Base-by-base conservation (phyloP, 371 early-diverging fungal species). In the Mucor circinelloides region DNA sequence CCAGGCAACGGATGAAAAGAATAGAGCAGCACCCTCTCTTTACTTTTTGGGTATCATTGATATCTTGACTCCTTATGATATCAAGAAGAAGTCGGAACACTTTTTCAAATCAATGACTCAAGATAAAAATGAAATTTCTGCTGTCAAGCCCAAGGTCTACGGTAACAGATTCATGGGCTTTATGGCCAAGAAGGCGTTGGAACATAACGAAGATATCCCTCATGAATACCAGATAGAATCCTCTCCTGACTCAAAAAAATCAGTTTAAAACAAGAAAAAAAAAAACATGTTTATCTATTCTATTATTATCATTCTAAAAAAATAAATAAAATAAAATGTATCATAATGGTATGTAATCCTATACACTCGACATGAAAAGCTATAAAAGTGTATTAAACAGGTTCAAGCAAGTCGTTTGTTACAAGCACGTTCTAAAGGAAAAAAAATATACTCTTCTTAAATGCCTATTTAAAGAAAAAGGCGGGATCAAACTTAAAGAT, bases 31-130 rank as follows among this genome's bases (percentile, higher is more conserved):
- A 6, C 77, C 87, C 56, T 83, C 89, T 54, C 83, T 97, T 6
- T 98, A 98, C 79, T 97, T 92, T 69, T 76, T 98, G 63, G 98
- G 98, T 25, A 91, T 98, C 69, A 99, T 99, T 64, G 99, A 99
- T 74, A 97, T 98, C 50, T 85, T 99, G 57, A 99, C 99, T n/a
- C 92, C 94, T 2, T 99, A 97, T 82, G 91, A 94, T 73, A 73
- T 87, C 50, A 82, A 84, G 67, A 99, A 99, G 83, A 90, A 92
- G 73, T 68, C 92, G 27, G 99, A 99, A 73, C 93, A 94, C 66
- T 81, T 91, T 23, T 94, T 89, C 85, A 99, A 97, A 82, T 83
- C 91, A 10, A 58, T 97, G 48, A 87, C 87, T 8, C 85, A 91
- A 70, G 94, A 95, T 69, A 87, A 89, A 77, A 72, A 90, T 63